A percentile compares a stretch with the other conserved stretches of the same genome.
Conservation (phyloP, 257 asterid genomes). For the Solanum bukasovii region DNA sequence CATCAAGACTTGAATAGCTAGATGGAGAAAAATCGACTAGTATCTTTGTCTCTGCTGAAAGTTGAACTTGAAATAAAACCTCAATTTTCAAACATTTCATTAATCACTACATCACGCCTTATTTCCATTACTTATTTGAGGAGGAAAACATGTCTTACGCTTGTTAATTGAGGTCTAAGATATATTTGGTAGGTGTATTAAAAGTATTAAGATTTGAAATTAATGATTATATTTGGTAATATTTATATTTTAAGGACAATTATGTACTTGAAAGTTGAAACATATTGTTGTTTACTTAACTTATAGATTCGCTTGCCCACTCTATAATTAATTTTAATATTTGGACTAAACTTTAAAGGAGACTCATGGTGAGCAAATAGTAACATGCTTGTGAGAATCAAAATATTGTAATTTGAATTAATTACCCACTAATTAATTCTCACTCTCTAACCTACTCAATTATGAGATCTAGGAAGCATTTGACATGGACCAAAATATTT, state of each 20-base stretch:
- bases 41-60: neutral
- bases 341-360: neutral
- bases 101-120: neutral
- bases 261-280: neutral
- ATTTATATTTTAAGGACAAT: neutral
- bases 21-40: neutral
- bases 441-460: neutral
- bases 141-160: neutral
- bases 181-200: neutral
- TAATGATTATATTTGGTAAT: neutral
- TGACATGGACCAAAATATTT: too few species aligned
- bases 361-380: neutral
- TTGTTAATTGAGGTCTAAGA: neutral
- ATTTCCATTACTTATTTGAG: neutral
- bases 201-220: neutral
- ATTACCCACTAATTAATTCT: neutral
- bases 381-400: neutral
- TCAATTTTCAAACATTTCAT: neutral
- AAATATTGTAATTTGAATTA: neutral
- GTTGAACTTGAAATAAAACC: neutral
- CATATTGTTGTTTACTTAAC: neutral
- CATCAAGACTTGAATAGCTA: neutral
- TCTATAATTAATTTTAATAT: neutral
- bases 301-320: neutral
- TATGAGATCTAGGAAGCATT: neutral